Conservation (phyloP, 371 early-diverging fungal species). For the Rhizopus sp. region DNA sequence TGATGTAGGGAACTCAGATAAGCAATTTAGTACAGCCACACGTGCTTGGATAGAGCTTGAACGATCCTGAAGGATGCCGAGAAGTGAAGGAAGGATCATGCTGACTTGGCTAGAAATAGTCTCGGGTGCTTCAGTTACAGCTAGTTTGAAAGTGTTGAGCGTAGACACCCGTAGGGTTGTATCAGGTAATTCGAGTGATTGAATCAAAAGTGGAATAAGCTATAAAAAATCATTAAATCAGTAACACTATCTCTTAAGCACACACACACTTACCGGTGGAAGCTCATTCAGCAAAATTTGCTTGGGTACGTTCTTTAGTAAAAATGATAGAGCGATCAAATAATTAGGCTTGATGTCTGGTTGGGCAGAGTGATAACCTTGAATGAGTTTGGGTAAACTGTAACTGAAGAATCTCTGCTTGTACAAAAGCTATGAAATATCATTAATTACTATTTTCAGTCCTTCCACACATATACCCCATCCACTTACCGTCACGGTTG, state of each 20-base stretch:
- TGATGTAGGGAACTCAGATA: slow-evolving; percentile 68
- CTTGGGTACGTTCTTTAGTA: slow-evolving; percentile 81
- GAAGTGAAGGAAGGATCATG: slow-evolving; percentile 49
- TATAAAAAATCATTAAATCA: slow-evolving; percentile 16
- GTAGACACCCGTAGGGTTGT: slow-evolving; percentile 72
- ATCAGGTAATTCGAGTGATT: slow-evolving; percentile 65
- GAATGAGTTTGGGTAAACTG: slow-evolving; percentile 70
- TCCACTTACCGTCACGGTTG: slow-evolving; percentile 59
- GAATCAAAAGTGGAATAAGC: slow-evolving; percentile 77
- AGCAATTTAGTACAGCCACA: slow-evolving; percentile 69
- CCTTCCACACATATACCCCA: background rate
- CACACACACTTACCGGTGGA: slow-evolving; percentile 59
- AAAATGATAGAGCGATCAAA: slow-evolving; percentile 79
- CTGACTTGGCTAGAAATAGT: slow-evolving; percentile 63
- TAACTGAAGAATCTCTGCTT: slow-evolving; percentile 83
- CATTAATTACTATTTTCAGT: background rate
- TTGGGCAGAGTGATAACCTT: slow-evolving; percentile 53
- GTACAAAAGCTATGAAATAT: slow-evolving; percentile 61
- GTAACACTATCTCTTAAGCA: background rate
- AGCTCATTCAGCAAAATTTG: slow-evolving; percentile 78
- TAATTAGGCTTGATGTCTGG: slow-evolving; percentile 64
- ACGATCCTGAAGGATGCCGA: slow-evolving; percentile 38
- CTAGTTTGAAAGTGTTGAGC: slow-evolving; percentile 72
- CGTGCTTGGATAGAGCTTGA: slow-evolving; percentile 58
- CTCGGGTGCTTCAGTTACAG: slow-evolving; percentile 59